Evolutionary conservation across 2,329 filamentous ascomycete genomes (phyloP).

Genomic region (Plectosphaerella plurivora): DNA sequence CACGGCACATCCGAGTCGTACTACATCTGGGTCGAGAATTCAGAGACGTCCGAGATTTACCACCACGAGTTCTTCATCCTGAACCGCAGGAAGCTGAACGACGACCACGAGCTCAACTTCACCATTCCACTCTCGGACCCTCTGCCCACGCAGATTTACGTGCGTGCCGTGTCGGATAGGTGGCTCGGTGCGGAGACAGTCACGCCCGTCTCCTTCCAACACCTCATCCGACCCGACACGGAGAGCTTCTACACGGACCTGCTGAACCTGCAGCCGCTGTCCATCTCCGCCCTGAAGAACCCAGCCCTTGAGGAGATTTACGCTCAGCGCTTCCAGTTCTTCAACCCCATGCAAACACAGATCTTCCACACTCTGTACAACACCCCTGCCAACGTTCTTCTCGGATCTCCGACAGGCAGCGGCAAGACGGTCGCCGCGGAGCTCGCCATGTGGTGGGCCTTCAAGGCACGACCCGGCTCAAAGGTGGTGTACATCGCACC

Average conservation of each 20-base stretch:
- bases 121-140: conserved; percentile 94
- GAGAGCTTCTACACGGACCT: conserved; percentile 97
- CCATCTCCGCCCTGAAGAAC: conserved; percentile 83
- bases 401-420: conserved; percentile 94
- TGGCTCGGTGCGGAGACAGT: conserved; percentile 98
- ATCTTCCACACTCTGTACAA: conserved; percentile 97
- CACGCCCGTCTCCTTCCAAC: conserved; percentile 92
- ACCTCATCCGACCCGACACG: conserved; percentile 93
- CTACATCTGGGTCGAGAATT: conserved; percentile 99
- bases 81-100: conserved; percentile 81
- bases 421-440: conserved; percentile 97
- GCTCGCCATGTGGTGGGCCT: conserved; percentile 99
- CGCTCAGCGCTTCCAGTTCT: conserved; percentile 82
- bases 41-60: conserved; percentile 94
- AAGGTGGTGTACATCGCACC: conserved; percentile 99
- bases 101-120: conserved; percentile 97
- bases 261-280: conserved; percentile 83
- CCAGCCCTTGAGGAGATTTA: conserved; percentile 85
- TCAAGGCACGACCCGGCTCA: conserved; percentile 86
- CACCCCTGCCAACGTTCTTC: conserved; percentile 83
- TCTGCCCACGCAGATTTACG: conserved; percentile 91
- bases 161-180: conserved; percentile 87
- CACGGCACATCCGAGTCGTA: conserved; percentile 95
- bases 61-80: conserved; percentile 97
- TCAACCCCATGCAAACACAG: conserved; percentile 99